Percentiles rank a stretch among this genome's conserved stretches.
Evolutionary conservation across 1,139 yeast species (phyloP).

Genomic region (Kodamaea ohmeri): DNA sequence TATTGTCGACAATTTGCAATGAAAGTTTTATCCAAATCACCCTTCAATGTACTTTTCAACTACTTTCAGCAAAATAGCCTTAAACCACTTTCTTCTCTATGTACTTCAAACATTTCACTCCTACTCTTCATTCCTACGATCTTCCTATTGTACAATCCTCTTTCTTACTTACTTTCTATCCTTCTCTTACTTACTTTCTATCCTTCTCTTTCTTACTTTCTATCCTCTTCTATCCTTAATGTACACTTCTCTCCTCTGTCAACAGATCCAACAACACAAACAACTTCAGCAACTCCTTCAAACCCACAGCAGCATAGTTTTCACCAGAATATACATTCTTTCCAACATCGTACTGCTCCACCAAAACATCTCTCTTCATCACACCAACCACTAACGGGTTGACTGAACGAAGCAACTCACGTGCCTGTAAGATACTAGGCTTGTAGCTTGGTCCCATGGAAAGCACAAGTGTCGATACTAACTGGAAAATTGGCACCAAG

Average conservation of each 20-base stretch:
- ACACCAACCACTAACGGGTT: constrained; percentile 61
- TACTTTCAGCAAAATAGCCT: neutral
- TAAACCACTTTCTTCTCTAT: too few species aligned
- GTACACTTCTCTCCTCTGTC: constrained; percentile 22
- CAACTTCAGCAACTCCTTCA: constrained; percentile 52
- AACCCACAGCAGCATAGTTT: constrained; percentile 27
- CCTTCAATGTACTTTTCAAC: neutral
- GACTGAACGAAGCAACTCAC: constrained; percentile 51
- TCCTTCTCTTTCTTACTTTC: too few species aligned
- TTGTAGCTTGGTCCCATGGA: constrained; percentile 80
- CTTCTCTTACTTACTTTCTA: too few species aligned
- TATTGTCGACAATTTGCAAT: too few species aligned
- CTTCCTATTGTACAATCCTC: too few species aligned
- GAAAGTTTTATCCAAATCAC: neutral
- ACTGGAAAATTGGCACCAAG: constrained; percentile 74
- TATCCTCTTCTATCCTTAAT: too few species aligned
- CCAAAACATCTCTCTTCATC: constrained; percentile 61
- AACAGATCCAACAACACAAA: constrained; percentile 58
- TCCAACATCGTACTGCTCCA: constrained; percentile 27
- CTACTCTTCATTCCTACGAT: too few species aligned
- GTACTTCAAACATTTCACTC: too few species aligned
- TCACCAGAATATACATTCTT: constrained; percentile 21
- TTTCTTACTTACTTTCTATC: constrained; percentile 1
- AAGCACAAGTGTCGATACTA: constrained; percentile 62
- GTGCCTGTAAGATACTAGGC: constrained; percentile 56